Evolutionary conservation across 2,329 filamentous ascomycete species (phyloP).

Genomic region (Colletotrichum paranaense): DNA sequence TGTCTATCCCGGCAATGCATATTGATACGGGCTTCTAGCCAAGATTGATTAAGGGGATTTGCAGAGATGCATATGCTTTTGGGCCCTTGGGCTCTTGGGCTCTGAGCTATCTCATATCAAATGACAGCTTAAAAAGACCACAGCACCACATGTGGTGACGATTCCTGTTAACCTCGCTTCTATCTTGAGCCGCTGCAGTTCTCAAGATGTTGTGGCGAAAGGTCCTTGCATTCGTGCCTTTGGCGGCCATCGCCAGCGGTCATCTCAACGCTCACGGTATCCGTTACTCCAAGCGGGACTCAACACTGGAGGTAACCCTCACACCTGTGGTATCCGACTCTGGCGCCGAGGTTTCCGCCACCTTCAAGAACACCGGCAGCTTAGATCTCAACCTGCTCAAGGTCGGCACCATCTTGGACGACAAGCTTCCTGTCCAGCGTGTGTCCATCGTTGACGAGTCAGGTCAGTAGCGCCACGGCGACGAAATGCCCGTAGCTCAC

Average conservation of each 20-base stretch:
- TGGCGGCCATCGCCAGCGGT: not conserved
- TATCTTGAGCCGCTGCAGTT: not conserved
- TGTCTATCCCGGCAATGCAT: not conserved
- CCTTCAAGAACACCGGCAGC: not conserved
- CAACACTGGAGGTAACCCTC: not conserved
- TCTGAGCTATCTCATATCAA: not conserved
- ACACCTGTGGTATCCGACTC: not conserved
- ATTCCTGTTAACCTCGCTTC: not conserved
- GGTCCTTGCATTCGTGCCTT: not conserved
- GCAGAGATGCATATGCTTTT: not conserved
- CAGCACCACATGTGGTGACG: not conserved
- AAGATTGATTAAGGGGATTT: not conserved
- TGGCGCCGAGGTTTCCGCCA: not conserved
- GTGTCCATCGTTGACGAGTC: not conserved
- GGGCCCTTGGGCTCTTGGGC: no score
- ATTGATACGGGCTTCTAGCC: not conserved
- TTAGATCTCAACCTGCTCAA: conserved; percentile 39
- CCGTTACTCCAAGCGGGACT: not conserved
- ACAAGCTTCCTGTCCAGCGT: conserved; percentile 10
- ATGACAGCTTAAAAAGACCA: not conserved
- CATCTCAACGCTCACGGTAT: not conserved
- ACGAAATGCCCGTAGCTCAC: no score
- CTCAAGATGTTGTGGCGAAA: not conserved
- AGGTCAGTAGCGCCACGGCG: not conserved
- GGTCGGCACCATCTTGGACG: conserved; percentile 39